phyloP scores from a whole-genome alignment of 2,329 filamentous ascomycete species.

The Stagonosporopsis cucurbitacearum region DNA sequence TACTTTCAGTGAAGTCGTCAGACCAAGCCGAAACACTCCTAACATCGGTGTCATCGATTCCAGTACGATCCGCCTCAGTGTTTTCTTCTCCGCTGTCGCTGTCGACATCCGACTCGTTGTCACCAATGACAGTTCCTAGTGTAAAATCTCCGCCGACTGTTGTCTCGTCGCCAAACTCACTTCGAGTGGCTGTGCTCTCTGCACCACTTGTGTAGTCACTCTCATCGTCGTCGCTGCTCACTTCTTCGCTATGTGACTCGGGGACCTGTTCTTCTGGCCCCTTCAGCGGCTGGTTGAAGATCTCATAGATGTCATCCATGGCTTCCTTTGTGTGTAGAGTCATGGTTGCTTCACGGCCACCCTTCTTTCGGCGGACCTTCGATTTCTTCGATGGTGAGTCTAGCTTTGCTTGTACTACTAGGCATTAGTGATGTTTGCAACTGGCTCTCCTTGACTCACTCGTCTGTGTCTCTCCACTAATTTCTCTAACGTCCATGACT shows the following conservation, averaged over 20 bases:
- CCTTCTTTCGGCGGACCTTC: slow-evolving; percentile 79
- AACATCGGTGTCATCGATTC: slow-evolving; percentile 46
- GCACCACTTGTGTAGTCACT: slow-evolving; percentile 79
- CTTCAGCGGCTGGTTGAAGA: slow-evolving; percentile 87
- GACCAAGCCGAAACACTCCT: slow-evolving; percentile 79
- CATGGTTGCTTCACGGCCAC: slow-evolving; percentile 86
- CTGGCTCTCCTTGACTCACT: slow-evolving; percentile 62
- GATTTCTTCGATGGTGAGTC: slow-evolving; percentile 81
- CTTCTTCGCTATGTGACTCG: slow-evolving; percentile 69
- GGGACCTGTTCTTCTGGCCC: slow-evolving; percentile 53
- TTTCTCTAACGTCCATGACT: slow-evolving; percentile 68
- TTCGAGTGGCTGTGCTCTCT: slow-evolving; percentile 83
- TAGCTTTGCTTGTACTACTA: slow-evolving; percentile 85
- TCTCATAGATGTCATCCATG: slow-evolving; percentile 95
- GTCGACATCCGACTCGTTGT: slow-evolving; percentile 54
- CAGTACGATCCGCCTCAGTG: slow-evolving; percentile 30
- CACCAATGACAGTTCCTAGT: slow-evolving; percentile 45
- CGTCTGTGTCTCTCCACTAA: slow-evolving; percentile 87
- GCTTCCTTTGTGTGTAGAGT: slow-evolving; percentile 94
- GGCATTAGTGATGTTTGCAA: slow-evolving; percentile 23
- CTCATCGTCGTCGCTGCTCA: slow-evolving; percentile 66
- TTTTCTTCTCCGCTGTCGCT: slow-evolving; percentile 50
- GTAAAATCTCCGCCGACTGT: slow-evolving; percentile 58
- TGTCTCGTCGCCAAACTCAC: slow-evolving; percentile 70
- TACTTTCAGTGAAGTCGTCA: slow-evolving; percentile 80